Evolutionary conservation across 2,329 filamentous ascomycete species (phyloP), one percentile per base, ranked within the genome.

Genomic region (Penicillium sp.): DNA sequence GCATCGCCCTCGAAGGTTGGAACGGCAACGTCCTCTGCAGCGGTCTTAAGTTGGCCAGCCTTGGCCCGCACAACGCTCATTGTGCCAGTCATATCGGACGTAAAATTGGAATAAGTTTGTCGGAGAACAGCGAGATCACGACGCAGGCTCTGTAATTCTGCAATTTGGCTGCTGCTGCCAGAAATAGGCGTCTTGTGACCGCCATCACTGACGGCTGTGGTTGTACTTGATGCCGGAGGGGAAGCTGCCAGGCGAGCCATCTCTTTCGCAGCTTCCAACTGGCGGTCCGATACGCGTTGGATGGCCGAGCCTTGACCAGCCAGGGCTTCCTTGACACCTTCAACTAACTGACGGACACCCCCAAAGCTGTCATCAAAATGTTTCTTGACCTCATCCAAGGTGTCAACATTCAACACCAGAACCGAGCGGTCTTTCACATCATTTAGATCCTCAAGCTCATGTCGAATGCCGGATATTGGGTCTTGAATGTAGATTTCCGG

Each of bases 401-500:
- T 78, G 58, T 98, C 92, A 1, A 96, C 76, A 52, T 98, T 98
- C 28, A 98, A 71, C 0, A 92, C 93, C n/a, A 98, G 73, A 1
- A 98, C 92, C 1, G 88, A 88, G 18, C 90, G 79, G 61, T 98
- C 92, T 65, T 94, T 95, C 55, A 98, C 85, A 59, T 98, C 92
- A 12, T 73, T 78, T 18, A 98, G 71, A 58, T 98, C 92, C 61
- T 98, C 92, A 15, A 98, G 70, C 66, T 98, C 92, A 61, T 98
- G 90, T 11, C 92, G 83, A n/a, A 98, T 85, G 0, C 92, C 92
- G 6, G 92, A 96, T 2, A 95, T 77, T 0, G 89, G 84, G 60
- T 98, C 92, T 62, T 98, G 92, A 11, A 98, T 92, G 61, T 98
- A 95, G 11, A 98, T 96, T 54, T 98, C 92, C 0, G 92, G 92